Evolutionary conservation across 2,329 filamentous ascomycete genomes (phyloP).

Genomic region (Raffaelea albimanens): DNA sequence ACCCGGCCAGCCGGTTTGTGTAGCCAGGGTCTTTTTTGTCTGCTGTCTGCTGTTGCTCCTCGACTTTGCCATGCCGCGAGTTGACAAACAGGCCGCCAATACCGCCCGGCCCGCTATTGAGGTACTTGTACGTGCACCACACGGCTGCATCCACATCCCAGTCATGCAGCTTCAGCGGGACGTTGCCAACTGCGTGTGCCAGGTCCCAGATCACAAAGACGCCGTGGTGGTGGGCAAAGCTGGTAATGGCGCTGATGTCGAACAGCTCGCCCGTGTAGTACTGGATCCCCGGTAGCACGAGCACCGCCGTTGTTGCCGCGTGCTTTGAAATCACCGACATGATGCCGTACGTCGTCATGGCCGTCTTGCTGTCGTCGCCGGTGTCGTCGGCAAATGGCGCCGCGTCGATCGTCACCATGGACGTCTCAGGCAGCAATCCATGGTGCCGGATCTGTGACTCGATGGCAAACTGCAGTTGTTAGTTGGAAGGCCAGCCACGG

Average conservation of each 20-base stretch:
- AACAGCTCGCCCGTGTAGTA: conserved; percentile 88
- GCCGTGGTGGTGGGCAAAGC: conserved; percentile 52
- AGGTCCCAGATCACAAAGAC: conserved; percentile 53
- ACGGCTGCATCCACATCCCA: conserved; percentile 88
- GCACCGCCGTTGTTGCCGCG: conserved; percentile 59
- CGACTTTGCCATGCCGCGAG: conserved; percentile 55
- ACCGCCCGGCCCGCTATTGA: conserved; percentile 78
- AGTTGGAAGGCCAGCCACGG: too few relatives aligned
- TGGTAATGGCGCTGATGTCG: conserved; percentile 72
- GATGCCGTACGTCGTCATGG: conserved; percentile 62
- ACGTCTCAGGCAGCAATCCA: conserved; percentile 52
- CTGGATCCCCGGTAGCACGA: conserved; percentile 80
- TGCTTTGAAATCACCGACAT: conserved; percentile 65
- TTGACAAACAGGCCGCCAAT: conserved; percentile 80
- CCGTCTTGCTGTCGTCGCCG: conserved; percentile 37
- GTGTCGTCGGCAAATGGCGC: too few relatives aligned
- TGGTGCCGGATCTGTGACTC: conserved; percentile 74
- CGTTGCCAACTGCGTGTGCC: conserved; percentile 65
- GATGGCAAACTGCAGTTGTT: conserved; percentile 61
- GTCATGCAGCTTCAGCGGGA: conserved; percentile 68
- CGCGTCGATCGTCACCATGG: conserved; percentile 68
- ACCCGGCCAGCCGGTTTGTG: conserved; percentile 62
- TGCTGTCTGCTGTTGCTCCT: conserved; percentile 20
- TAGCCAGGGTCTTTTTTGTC: conserved; percentile 31
- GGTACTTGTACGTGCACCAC: conserved; percentile 96